Evolutionary conservation across 2,329 filamentous ascomycete species (phyloP), one percentile per base, ranked within the genome.

Genomic region (Diaporthe aspalathi): DNA sequence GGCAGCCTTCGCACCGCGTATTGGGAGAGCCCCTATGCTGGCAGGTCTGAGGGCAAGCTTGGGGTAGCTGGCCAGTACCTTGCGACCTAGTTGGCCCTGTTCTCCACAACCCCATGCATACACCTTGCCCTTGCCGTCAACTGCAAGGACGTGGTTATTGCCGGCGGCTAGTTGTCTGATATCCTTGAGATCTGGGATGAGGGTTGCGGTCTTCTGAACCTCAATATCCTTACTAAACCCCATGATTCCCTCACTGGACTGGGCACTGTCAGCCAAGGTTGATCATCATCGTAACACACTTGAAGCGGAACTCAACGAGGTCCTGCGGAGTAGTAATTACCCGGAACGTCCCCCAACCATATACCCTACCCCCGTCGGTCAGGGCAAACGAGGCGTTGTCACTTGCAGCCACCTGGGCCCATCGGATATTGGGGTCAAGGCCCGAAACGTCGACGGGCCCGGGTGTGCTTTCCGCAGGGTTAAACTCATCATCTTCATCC

Each of bases 71-170:
- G 91, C 87, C 35, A 92, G 81, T 83, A 89, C 79, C 78, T 86
- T 80, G 86, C 92, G 85, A 17, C 83, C 87, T 35, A 89, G 85
- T 80, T 88, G 87, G 77, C 85, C 86, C 79, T 94, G 91, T 76
- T 94, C 90, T 67, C 91, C 91, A 66, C 88, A 90, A 56, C 92
- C 92, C 92, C 92, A 94, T 32, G 91, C 90, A 73, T 84, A 89
- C 32, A 94, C 88, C 66, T 87, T 86, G 73, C 90, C 89, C 76
- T 89, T 88, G 75, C 82, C 84, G 79, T 92, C 89, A 24, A 93
- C 85, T 0, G 92, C 91, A 27, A 94, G 84, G 40, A 92, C 84
- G 79, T 94, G 92, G 81, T 94, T 93, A 32, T 90, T 88, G 60
- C 92, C 92, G 45, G 89, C 87, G n/a, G 88, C 87, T 57, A 94